Evolutionary conservation across 2,329 filamentous ascomycete species (phyloP).

Genomic region (Claviceps sp.): DNA sequence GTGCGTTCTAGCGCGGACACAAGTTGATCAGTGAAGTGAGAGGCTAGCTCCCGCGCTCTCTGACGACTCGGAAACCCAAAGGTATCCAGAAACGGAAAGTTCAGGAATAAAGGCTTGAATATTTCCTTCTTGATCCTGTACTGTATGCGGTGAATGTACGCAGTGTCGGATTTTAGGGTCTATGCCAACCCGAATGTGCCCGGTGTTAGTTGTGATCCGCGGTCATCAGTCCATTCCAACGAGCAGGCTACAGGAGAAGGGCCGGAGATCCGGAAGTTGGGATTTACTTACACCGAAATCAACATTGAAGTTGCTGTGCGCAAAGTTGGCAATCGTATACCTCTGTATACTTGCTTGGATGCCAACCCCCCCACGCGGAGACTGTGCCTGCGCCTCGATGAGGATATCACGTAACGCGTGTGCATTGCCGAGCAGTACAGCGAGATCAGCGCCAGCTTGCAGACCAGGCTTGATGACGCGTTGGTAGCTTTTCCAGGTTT

Average conservation of each 20-base stretch:
- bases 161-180: slow-evolving; percentile 12
- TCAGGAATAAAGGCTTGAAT: slow-evolving; percentile 21
- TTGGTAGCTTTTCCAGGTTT: slow-evolving; percentile 21
- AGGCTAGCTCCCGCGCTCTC: slow-evolving; percentile 14
- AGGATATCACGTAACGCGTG: slow-evolving; percentile 15
- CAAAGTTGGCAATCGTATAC: slow-evolving; percentile 23
- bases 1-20: slow-evolving; percentile 2
- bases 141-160: slow-evolving; percentile 14
- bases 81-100: slow-evolving; percentile 19
- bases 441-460: slow-evolving; percentile 14
- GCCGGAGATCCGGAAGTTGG: background rate
- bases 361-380: slow-evolving; percentile 10
- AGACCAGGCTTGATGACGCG: slow-evolving; percentile 23
- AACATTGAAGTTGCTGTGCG: slow-evolving; percentile 17
- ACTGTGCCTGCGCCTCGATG: slow-evolving; percentile 14
- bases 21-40: slow-evolving; percentile 14
- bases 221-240: background rate
- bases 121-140: slow-evolving; percentile 17
- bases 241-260: background rate
- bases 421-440: slow-evolving; percentile 13
- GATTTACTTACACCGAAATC: slow-evolving; percentile 11
- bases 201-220: background rate
- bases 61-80: slow-evolving; percentile 14
- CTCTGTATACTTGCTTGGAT: slow-evolving; percentile 21
- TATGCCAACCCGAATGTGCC: slow-evolving; percentile 1